phyloP scores from a whole-genome alignment of 352 stramenopile species.

The Aphanomyces euteiches region DNA sequence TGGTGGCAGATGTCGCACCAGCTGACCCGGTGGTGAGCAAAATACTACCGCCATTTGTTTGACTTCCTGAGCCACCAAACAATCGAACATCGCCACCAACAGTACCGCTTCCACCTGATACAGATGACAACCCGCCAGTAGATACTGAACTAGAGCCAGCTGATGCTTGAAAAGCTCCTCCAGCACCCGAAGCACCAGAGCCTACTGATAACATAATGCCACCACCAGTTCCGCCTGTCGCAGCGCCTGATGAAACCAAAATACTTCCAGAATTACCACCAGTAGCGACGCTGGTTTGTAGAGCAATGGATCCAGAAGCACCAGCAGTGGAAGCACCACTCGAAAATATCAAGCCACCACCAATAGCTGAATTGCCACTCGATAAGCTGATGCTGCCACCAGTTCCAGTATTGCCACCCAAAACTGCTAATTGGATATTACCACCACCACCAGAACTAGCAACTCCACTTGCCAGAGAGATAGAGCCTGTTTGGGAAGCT shows the following conservation, averaged over 20 bases:
- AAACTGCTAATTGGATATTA: conserved; percentile 4
- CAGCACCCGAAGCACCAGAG: neutral
- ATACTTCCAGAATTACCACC: conserved; percentile 10
- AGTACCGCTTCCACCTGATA: conserved; percentile 9
- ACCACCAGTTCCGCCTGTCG: conserved; percentile 10
- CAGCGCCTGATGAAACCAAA: neutral
- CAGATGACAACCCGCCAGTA: neutral
- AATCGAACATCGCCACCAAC: conserved; percentile 19
- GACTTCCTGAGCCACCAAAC: conserved; percentile 3
- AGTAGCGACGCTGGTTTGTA: conserved; percentile 2
- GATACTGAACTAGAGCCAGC: conserved; percentile 8
- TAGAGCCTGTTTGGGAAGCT: neutral
- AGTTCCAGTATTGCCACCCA: conserved; percentile 41
- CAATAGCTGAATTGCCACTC: conserved; percentile 55
- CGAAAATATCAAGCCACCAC: conserved; percentile 35
- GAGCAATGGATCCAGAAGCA: conserved; percentile 17
- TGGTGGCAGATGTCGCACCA: neutral
- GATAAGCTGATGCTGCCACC: conserved; percentile 66
- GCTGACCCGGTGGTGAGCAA: neutral
- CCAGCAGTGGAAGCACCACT: conserved; percentile 19
- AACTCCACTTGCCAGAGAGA: neutral
- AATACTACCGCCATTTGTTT: neutral
- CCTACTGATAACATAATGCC: conserved; percentile 1
- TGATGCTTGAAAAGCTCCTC: neutral
- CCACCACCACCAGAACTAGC: conserved; percentile 3